Evolutionary conservation across 129 eudicot genomes (phyloP), one percentile per base, ranked within the genome.

Genomic region (Chrysanthemum makinoi): DNA sequence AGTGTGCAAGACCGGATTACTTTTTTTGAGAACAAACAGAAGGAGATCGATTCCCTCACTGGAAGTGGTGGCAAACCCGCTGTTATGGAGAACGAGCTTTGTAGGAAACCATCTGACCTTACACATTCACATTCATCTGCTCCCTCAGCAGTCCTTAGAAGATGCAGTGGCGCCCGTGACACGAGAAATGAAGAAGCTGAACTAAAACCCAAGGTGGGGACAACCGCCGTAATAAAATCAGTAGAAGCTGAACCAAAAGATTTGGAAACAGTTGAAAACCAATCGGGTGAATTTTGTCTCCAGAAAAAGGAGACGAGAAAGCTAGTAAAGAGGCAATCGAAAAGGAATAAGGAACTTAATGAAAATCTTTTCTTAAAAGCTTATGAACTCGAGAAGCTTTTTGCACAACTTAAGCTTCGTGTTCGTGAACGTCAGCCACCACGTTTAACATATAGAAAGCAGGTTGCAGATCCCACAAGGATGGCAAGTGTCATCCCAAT

Each of bases 1-100:
- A 39, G 53, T 16, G 69, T 64, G 28, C 69, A 43, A 64, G 69
- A 64, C 69, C 69, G 15, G 3, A 64, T 64, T n/a, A 39, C 1
- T 16, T 53, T 64, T 2, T 64, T 64, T 35, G 69, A 64, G 28
- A 64, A 33, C 49, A 64, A 64, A 35, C 69, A 43, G 50, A 35
- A 63, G 26, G 52, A 64, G 69, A 35, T 17, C 9, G 28, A 30
- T 35, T 64, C 68, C n/a, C 13, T n/a, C 11, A n/a, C 6, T 5
- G 57, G 5, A 11, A n/a, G 15, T 51, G 17, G 56, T 13, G 56
- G 56, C 56, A 51, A 51, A n/a, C 56, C 68, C 13, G 3, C 1
- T 43, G 48, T 35, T 39, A 9, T 5, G 16, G 44, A 16, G 28
- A n/a, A 14, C 9, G 3, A 63, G 26, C 15, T 39, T 63, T 17